These are phyloP conservation scores for Dendrobium officinale DNA, from an alignment of 106 monocot species.

Conservation along the genomic window DNA sequence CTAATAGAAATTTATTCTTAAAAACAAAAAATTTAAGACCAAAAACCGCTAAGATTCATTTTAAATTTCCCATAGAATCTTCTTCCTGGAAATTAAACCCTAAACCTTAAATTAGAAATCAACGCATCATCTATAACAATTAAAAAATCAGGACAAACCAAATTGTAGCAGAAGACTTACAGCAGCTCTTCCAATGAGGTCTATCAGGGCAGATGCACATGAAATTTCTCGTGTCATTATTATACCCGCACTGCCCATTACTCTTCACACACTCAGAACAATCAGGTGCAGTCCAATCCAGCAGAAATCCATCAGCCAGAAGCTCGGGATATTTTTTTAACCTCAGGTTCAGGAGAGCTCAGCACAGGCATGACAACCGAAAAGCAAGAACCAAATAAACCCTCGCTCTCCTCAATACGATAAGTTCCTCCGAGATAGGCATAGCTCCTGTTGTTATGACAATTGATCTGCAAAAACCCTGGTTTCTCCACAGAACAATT, in stretches of 20 bases:
- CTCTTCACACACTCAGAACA: slow-evolving; percentile 20
- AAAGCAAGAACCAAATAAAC: not conserved
- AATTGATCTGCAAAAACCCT: not conserved
- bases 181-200: slow-evolving; percentile 14
- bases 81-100: too few species aligned
- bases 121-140: too few species aligned
- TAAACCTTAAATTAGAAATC: too few species aligned
- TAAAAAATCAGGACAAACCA: too few species aligned
- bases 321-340: slow-evolving; percentile 9
- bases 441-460: not conserved
- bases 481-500: slow-evolving; percentile 5
- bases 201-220: slow-evolving; percentile 28
- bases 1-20: too few species aligned
- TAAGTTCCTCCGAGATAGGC: not conserved
- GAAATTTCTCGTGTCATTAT: not conserved
- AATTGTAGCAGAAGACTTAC: slow-evolving; percentile 11
- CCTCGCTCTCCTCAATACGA: not conserved
- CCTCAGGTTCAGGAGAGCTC: not conserved
- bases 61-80: too few species aligned
- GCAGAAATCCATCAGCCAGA: slow-evolving; percentile 16
- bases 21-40: too few species aligned
- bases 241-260: slow-evolving; percentile 28
- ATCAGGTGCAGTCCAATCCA: slow-evolving; percentile 12
- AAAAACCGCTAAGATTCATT: too few species aligned
- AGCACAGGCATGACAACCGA: slow-evolving; percentile 8